Conservation (phyloP, 1,284 basidiomycete species). For the Cutaneotrichosporon dermatis region DNA sequence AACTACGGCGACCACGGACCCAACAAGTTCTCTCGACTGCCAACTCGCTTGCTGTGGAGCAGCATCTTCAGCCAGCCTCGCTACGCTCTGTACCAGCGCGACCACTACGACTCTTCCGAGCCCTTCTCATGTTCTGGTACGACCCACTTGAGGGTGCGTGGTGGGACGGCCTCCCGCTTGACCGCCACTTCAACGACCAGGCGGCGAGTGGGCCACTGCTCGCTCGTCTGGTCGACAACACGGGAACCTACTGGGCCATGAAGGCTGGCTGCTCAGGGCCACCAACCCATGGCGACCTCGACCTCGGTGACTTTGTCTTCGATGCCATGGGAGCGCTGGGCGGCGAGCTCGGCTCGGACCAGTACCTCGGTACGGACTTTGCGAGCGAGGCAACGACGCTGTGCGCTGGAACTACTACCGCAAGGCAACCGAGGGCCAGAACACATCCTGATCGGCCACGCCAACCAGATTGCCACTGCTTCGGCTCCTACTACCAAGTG, state of each 20-base stretch:
- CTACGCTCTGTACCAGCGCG: slow-evolving; percentile 86
- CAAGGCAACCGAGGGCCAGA: slow-evolving; percentile 95
- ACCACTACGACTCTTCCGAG: slow-evolving; percentile 80
- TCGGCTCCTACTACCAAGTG: slow-evolving; percentile 57
- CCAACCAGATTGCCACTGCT: slow-evolving; percentile 75
- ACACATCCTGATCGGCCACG: slow-evolving; percentile 76
- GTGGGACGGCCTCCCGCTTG: slow-evolving; percentile 81
- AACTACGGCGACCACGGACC: slow-evolving; percentile 91
- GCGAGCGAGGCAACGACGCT: slow-evolving; percentile 62
- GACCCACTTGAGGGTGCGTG: slow-evolving; percentile 81
- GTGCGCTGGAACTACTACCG: slow-evolving; percentile 87
- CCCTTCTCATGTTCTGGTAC: slow-evolving; percentile 99
- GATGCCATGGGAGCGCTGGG: slow-evolving; percentile 95
- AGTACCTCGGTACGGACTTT: slow-evolving; percentile 72
- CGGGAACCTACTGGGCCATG: slow-evolving; percentile 77
- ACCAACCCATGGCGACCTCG: slow-evolving; percentile 93
- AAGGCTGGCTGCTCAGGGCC: slow-evolving; percentile 75
- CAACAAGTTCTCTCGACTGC: slow-evolving; percentile 66
- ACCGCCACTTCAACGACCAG: slow-evolving; percentile 69
- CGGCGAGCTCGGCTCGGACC: slow-evolving; percentile 85
- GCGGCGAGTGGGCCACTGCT: slow-evolving; percentile 83
- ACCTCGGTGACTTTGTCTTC: slow-evolving; percentile 88
- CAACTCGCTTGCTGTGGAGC: slow-evolving; percentile 61
- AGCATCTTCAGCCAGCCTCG: slow-evolving; percentile 62
- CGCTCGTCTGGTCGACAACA: slow-evolving; percentile 86